A percentile compares a stretch with the other conserved stretches of the same genome.
Evolutionary conservation across 1,139 yeast species (phyloP).

Genomic region (Torulaspora pretoriensis): DNA sequence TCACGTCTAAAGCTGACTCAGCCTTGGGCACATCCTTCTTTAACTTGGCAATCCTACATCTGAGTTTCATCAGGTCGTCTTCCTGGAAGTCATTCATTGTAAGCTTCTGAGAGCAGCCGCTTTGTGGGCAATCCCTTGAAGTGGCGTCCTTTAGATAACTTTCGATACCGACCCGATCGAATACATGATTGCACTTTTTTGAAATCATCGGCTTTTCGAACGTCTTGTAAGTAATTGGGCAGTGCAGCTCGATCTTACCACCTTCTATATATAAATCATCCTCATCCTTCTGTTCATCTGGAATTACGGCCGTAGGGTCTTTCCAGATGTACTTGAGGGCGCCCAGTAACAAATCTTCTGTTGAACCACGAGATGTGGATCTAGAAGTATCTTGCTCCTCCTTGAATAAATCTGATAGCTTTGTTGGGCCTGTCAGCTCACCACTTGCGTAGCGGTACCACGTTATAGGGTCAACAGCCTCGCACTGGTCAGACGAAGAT

Average conservation of each 20-base stretch:
- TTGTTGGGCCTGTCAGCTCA: constrained; percentile 1
- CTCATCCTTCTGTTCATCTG: constrained; percentile 37
- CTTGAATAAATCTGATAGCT: constrained; percentile 1
- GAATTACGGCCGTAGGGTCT: constrained; percentile 31
- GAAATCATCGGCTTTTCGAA: constrained; percentile 54
- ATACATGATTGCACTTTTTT: constrained; percentile 55
- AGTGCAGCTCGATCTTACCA: constrained; percentile 58
- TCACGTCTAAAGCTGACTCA: constrained; percentile 1
- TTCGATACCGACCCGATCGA: constrained; percentile 47
- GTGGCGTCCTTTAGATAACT: constrained; percentile 21
- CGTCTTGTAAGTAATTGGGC: constrained; percentile 56
- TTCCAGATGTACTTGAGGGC: constrained; percentile 28
- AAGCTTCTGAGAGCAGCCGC: constrained; percentile 30
- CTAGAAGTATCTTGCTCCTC: neutral
- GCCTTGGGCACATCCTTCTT: neutral
- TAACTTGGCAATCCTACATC: constrained; percentile 21
- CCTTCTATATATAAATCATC: constrained; percentile 63
- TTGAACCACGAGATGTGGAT: constrained; percentile 3
- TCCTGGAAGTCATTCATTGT: constrained; percentile 24
- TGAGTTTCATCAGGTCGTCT: constrained; percentile 31
- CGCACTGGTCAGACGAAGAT: constrained; percentile 11
- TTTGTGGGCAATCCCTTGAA: constrained; percentile 32
- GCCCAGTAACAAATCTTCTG: constrained; percentile 15
- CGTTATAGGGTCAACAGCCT: constrained; percentile 9
- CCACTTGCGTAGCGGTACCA: constrained; percentile 8